These are phyloP conservation scores for Anthracocystis walkeri DNA, from an alignment of 1,284 basidiomycete genomes.

Conservation along the genomic window DNA sequence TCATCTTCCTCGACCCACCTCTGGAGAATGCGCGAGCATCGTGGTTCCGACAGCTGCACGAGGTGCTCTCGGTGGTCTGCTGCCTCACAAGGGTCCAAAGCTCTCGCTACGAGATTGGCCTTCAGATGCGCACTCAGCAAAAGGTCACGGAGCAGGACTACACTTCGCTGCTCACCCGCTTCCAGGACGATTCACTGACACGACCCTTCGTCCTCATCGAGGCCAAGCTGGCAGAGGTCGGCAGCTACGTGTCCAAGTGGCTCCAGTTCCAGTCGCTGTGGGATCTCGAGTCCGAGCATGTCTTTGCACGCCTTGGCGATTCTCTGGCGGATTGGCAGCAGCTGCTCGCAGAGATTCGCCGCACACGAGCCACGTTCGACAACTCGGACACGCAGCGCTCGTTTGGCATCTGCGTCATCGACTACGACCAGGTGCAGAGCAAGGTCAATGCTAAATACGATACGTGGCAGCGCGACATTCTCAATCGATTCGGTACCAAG, in stretches of 20 bases:
- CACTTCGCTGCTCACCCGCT: slow-evolving; percentile 81
- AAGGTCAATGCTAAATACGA: slow-evolving; percentile 99
- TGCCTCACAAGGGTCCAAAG: slow-evolving; percentile 87
- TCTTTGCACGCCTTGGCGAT: slow-evolving; percentile 93
- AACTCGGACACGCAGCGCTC: slow-evolving; percentile 91
- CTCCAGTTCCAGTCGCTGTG: slow-evolving; percentile 98
- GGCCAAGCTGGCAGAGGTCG: slow-evolving; percentile 84
- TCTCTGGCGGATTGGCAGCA: slow-evolving; percentile 92
- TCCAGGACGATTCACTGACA: slow-evolving; percentile 79
- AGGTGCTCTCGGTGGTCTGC: slow-evolving; percentile 83
- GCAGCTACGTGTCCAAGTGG: slow-evolving; percentile 95
- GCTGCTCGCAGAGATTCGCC: slow-evolving; percentile 93
- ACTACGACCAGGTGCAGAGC: slow-evolving; percentile 97
- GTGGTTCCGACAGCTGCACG: slow-evolving; percentile 92
- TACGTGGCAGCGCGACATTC: slow-evolving; percentile 93
- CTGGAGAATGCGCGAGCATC: slow-evolving; percentile 91
- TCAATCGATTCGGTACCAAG: slow-evolving; percentile 90
- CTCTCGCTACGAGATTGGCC: slow-evolving; percentile 87
- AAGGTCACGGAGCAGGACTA: slow-evolving; percentile 72
- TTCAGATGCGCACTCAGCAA: slow-evolving; percentile 52
- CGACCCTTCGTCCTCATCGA: slow-evolving; percentile 89
- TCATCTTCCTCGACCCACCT: slow-evolving; percentile 97
- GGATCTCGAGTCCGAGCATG: slow-evolving; percentile 96
- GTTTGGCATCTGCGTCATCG: slow-evolving; percentile 90
- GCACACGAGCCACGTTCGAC: slow-evolving; percentile 94